A percentile compares a stretch with the other conserved stretches of the same genome.
Conservation (phyloP, 306 rosid genomes). For the Lathyrus sativus region DNA sequence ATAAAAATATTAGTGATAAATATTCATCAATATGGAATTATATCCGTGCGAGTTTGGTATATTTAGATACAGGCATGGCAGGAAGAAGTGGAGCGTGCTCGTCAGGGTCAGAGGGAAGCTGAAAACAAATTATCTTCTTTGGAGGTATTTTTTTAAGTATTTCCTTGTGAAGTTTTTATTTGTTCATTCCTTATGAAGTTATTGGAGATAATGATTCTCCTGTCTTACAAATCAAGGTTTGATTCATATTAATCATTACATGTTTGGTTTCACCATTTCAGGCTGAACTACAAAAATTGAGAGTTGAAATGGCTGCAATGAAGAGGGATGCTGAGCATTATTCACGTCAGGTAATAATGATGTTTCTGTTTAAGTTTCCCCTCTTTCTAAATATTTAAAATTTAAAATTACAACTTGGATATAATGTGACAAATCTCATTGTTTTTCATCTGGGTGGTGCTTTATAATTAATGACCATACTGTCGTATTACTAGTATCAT, state of each 20-base stretch:
- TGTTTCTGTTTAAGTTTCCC: conserved; percentile 25
- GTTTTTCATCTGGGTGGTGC: conserved; percentile 21
- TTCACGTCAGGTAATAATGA: conserved; percentile 84
- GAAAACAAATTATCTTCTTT: conserved; percentile 85
- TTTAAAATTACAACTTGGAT: conserved; percentile 17
- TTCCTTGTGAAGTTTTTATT: conserved; percentile 17
- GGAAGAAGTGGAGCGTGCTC: conserved; percentile 96
- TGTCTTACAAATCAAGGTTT: conserved; percentile 30
- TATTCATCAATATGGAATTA: conserved; percentile 33
- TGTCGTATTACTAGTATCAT: conserved; percentile 9
- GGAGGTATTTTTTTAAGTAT: conserved; percentile 55
- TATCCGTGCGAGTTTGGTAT: conserved; percentile 29
- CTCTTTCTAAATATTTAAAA: conserved; percentile 14
- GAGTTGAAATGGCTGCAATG: conserved; percentile 99
- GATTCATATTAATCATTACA: conserved; percentile 29
- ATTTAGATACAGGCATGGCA: conserved; percentile 92
- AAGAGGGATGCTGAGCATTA: conserved; percentile 99
- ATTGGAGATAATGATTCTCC: conserved; percentile 24
- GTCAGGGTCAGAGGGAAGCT: conserved; percentile 94
- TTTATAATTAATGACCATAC: conserved; percentile 13
- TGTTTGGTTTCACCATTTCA: conserved; percentile 49
- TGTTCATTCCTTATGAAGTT: conserved; percentile 11
- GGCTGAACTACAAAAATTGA: conserved; percentile 90
- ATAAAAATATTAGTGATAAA: conserved; percentile 20
- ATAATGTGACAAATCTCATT: conserved; percentile 12